Percentiles rank a stretch among this genome's conserved stretches.
phyloP scores from a whole-genome alignment of 169 alveolate genomes.

The Eimeria praecox region DNA sequence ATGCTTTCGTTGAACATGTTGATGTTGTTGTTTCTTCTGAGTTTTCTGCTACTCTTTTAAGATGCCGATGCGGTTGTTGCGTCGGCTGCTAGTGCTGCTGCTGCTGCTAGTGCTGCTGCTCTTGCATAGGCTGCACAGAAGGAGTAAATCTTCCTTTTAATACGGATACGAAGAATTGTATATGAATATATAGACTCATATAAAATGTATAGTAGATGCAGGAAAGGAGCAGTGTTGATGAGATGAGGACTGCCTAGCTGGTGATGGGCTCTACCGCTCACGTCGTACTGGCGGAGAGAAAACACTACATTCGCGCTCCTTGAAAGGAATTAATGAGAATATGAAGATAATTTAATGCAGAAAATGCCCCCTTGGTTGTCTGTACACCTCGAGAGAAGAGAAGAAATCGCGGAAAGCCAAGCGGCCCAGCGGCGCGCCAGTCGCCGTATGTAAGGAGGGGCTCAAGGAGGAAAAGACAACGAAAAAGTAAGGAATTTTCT shows the following conservation, averaged over 20 bases:
- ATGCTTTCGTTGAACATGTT: not conserved
- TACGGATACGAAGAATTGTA: too few relatives aligned
- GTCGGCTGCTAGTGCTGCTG: not conserved
- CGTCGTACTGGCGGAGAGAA: not conserved
- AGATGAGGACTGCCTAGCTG: not conserved
- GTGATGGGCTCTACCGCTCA: not conserved
- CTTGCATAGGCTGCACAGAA: too few relatives aligned
- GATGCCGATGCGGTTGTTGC: not conserved
- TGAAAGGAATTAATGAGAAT: not conserved
- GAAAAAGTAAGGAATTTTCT: not conserved
- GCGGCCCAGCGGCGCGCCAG: not conserved
- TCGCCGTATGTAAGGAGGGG: too few relatives aligned
- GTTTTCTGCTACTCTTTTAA: not conserved
- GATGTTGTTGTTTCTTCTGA: not conserved
- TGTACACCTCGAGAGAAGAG: not conserved
- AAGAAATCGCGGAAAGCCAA: not conserved
- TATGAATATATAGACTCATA: too few relatives aligned
- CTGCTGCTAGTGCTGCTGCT: not conserved
- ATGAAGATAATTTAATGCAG: not conserved
- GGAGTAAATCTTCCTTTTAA: too few relatives aligned
- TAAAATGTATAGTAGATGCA: not conserved
- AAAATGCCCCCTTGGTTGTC: not conserved
- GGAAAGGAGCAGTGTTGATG: not conserved
- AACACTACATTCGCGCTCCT: not conserved
- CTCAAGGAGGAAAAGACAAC: not conserved